These are phyloP conservation scores for Zymoseptoria brevis DNA, from an alignment of 2,329 filamentous ascomycete species.

Conservation along the genomic window DNA sequence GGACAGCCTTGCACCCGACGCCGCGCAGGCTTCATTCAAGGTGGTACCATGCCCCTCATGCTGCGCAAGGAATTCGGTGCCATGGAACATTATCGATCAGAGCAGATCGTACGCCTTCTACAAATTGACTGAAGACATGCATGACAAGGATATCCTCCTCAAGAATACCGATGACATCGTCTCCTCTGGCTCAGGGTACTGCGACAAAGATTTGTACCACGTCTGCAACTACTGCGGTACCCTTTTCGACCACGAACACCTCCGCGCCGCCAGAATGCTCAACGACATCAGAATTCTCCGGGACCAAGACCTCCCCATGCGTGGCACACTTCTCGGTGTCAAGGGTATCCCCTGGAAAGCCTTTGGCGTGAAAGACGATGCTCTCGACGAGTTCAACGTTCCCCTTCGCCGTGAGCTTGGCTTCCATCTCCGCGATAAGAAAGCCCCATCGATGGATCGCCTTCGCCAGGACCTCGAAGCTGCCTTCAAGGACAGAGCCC, in stretches of 20 bases:
- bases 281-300: constrained; percentile 48
- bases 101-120: neutral
- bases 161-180: constrained; percentile 30
- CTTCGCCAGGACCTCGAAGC: constrained; percentile 47
- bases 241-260: constrained; percentile 47
- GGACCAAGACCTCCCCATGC: constrained; percentile 47
- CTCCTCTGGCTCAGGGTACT: constrained; percentile 48
- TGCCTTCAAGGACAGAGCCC: constrained; percentile 32
- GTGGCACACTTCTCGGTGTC: constrained; percentile 57
- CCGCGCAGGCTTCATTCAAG: constrained; percentile 34
- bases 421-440: constrained; percentile 28
- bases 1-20: constrained; percentile 50
- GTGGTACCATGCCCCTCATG: constrained; percentile 53
- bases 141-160: constrained; percentile 13
- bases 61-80: constrained; percentile 13
- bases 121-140: neutral
- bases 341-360: constrained; percentile 43
- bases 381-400: constrained; percentile 13
- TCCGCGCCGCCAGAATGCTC: constrained; percentile 56
- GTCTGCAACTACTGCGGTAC: constrained; percentile 47
- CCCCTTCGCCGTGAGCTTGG: constrained; percentile 42
- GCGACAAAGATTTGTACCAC: constrained; percentile 48
- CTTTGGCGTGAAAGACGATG: constrained; percentile 19
- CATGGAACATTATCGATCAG: neutral
- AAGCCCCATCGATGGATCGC: constrained; percentile 18